These are phyloP conservation scores for Nakazawaea wyomingensis DNA, from an alignment of 805 yeast species.

Conservation along the genomic window DNA sequence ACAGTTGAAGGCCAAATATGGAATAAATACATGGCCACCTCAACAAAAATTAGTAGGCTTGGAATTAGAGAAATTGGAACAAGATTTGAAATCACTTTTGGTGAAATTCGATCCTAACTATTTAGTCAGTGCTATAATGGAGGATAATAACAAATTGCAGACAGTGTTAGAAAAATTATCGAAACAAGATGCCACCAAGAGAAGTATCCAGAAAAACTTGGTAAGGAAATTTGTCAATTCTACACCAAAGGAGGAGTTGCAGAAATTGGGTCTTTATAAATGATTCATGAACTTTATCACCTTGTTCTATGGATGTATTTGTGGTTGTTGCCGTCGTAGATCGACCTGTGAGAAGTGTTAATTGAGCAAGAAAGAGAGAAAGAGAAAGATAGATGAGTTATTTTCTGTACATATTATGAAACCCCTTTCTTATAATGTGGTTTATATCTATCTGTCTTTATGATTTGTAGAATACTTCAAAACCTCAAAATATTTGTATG, in stretches of 20 bases:
- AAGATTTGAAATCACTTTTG: constrained; percentile 31
- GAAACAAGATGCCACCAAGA: constrained; percentile 36
- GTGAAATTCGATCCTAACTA: constrained; percentile 26
- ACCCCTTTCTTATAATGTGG: no score
- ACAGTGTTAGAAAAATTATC: constrained; percentile 31
- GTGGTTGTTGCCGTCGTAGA: no score
- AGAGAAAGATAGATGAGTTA: no score
- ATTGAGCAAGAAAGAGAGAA: no score
- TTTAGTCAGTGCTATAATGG: constrained; percentile 18
- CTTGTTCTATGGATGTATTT: no score
- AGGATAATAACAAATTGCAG: constrained; percentile 24
- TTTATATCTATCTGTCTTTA: no score
- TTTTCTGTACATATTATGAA: no score
- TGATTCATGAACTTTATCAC: no score
- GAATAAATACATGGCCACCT: constrained; percentile 43
- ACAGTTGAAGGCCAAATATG: constrained; percentile 39
- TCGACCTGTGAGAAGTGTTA: no score
- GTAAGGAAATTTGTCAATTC: constrained; percentile 50
- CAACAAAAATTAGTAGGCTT: constrained; percentile 34
- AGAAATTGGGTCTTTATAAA: constrained; percentile 17
- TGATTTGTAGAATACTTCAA: no score
- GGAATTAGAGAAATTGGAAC: constrained; percentile 23
- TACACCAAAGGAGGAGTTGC: constrained; percentile 23
- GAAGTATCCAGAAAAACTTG: constrained; percentile 62
- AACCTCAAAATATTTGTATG: no score